Evolutionary conservation across 108 stramenopile genomes (phyloP), one percentile per base, ranked within the genome.

Genomic region (Discostella stelligeroides): DNA sequence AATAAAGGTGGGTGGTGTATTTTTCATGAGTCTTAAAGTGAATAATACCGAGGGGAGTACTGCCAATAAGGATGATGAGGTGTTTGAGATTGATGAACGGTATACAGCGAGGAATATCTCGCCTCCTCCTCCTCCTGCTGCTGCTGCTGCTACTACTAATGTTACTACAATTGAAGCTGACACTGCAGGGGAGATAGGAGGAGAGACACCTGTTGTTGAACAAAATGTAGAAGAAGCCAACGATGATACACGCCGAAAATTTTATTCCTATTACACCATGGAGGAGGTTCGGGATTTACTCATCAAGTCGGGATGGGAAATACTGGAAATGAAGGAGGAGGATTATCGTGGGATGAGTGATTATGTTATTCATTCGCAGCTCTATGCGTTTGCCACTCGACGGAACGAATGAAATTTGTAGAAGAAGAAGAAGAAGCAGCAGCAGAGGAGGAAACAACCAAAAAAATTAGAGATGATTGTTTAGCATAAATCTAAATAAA

Each of bases 1-100:
- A 1, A 42, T 72, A 1, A 72, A 72, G 29, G 72, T 72, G 12
- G 72, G 72, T 29, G 72, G 72, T 17, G 62, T 72, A 28, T 47
- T 72, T 42, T 72, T 63, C 45, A 20, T 72, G 18, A 72, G 47
- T 56, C 24, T 72, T 7, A 72, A 63, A 24, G 15, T 71, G 39
- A 60, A 60, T 13, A 37, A 20, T 29, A 30, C 43, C 0, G 48
- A 68, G 43, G 6, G 34, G n/a, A n/a, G n/a, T n/a, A 23, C 34
- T 10, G 29, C 50, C 21, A 59, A 45, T 5, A 34, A 70, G 10
- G 60, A 48, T 55, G 70, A 62, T 34, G 72, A 64, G 23, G 38
- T 64, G 20, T 56, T 72, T 38, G 72, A 72, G 42, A n/a, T 43
- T 37, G 72, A 72, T 47, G 25, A 28, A 20, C 51, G 63, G 9